Percentiles rank a stretch among this genome's conserved stretches.
Evolutionary conservation across 179 eudicot genomes (phyloP).

Genomic region (Spergularia azorica): DNA sequence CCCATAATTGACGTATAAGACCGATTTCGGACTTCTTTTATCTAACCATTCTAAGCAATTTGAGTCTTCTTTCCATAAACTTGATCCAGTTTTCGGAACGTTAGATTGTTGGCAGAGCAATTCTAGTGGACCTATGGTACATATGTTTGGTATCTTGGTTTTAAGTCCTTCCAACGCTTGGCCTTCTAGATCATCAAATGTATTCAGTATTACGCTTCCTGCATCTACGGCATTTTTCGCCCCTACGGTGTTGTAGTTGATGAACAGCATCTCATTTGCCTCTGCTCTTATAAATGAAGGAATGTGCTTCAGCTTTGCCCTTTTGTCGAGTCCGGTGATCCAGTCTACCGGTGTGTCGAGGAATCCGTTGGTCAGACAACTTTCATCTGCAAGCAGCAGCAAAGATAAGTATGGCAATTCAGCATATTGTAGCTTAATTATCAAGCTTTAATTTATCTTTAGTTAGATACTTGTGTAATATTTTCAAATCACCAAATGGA

Average conservation of each 20-base stretch:
- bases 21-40: slow-evolving; percentile 36
- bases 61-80: slow-evolving; percentile 40
- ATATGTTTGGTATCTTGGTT: slow-evolving; percentile 4
- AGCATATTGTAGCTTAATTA: too few species aligned
- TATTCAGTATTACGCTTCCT: slow-evolving; percentile 7
- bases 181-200: slow-evolving; percentile 18
- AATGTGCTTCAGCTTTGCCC: slow-evolving; percentile 23
- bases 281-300: slow-evolving; percentile 23
- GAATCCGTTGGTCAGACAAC: slow-evolving; percentile 8
- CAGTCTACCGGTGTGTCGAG: slow-evolving; percentile 31
- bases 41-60: slow-evolving; percentile 53
- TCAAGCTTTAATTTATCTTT: too few species aligned
- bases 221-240: background rate
- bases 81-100: background rate
- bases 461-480: too few species aligned
- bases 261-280: slow-evolving; percentile 16
- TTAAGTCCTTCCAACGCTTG: slow-evolving; percentile 17
- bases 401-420: background rate
- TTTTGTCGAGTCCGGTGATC: slow-evolving; percentile 19
- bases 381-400: slow-evolving; percentile 21
- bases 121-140: slow-evolving; percentile 25
- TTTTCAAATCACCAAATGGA: too few species aligned
- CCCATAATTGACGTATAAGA: slow-evolving; percentile 52
- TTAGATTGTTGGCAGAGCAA: background rate
- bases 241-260: slow-evolving; percentile 12